These are phyloP conservation scores for Ophiostoma pallidulum DNA, from an alignment of 2,329 filamentous ascomycete species.

Conservation along the genomic window DNA sequence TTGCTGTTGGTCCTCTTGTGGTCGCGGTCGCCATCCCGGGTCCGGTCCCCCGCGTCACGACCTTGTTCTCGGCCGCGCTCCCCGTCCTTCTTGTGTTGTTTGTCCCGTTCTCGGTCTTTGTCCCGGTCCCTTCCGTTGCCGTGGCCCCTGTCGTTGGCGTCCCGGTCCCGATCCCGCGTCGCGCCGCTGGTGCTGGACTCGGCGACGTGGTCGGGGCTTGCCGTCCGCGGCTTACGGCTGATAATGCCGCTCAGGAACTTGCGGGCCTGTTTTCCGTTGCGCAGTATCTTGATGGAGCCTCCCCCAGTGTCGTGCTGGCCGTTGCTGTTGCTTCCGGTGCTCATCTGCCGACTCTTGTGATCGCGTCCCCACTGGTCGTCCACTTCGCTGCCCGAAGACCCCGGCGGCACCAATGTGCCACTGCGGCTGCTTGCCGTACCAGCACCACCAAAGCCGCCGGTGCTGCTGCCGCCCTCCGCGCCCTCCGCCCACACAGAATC, in stretches of 20 bases:
- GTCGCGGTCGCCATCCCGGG: constrained; percentile 17
- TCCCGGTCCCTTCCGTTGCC: constrained; percentile 2
- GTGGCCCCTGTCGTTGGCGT: neutral
- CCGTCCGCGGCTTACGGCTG: constrained; percentile 22
- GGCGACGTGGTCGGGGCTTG: constrained; percentile 21
- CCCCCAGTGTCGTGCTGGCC: constrained; percentile 25
- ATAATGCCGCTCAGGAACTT: constrained; percentile 35
- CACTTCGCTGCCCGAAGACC: constrained; percentile 43
- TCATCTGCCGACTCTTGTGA: constrained; percentile 17
- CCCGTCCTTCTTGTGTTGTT: constrained; percentile 16
- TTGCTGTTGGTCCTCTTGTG: constrained; percentile 4
- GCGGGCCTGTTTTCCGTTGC: constrained; percentile 32
- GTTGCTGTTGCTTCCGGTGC: constrained; percentile 16
- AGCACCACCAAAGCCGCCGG: neutral
- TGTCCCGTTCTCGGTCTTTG: constrained; percentile 7
- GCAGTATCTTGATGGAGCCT: constrained; percentile 27
- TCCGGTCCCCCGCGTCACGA: constrained; percentile 17
- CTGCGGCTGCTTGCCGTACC: neutral
- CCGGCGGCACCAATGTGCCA: constrained; percentile 26
- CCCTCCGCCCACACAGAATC: constrained; percentile 12
- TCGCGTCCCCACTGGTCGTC: constrained; percentile 24
- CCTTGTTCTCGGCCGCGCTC: constrained; percentile 2
- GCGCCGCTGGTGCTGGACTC: neutral
- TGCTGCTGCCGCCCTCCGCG: constrained; percentile 2
- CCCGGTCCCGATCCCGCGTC: neutral